phyloP scores from a whole-genome alignment of 2,329 filamentous ascomycete genomes.

The Aspergillus udagawae region DNA sequence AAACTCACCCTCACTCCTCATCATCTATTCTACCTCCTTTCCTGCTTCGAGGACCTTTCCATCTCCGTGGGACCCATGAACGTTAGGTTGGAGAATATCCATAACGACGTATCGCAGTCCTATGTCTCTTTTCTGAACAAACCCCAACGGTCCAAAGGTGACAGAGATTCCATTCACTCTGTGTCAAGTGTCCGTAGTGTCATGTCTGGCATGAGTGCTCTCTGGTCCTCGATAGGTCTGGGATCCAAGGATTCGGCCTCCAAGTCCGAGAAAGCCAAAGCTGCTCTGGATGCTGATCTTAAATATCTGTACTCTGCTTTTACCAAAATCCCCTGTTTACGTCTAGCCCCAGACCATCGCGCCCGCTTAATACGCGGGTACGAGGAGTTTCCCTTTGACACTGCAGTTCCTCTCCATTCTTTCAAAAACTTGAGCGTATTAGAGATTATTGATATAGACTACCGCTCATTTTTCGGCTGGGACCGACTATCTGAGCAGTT shows the following conservation, averaged over 20 bases:
- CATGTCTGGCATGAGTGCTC: constrained; percentile 91
- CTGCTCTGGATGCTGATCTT: constrained; percentile 76
- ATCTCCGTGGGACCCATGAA: constrained; percentile 95
- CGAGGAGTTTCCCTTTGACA: constrained; percentile 97
- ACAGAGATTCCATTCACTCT: constrained; percentile 88
- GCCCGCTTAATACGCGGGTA: constrained; percentile 87
- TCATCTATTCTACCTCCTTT: constrained; percentile 93
- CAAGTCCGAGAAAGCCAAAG: constrained; percentile 85
- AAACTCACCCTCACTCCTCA: constrained; percentile 92
- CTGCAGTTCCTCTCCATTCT: constrained; percentile 88
- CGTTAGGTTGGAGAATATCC: constrained; percentile 88
- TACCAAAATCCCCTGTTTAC: constrained; percentile 92
- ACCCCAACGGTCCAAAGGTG: constrained; percentile 74
- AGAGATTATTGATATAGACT: constrained; percentile 93
- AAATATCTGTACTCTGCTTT: constrained; percentile 98
- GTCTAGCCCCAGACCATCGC: constrained; percentile 86
- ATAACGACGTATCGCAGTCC: constrained; percentile 77
- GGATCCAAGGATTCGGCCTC: constrained; percentile 73
- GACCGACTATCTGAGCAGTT: constrained; percentile 89
- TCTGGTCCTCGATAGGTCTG: constrained; percentile 87
- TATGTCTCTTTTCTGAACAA: constrained; percentile 94
- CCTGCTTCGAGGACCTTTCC: constrained; percentile 86
- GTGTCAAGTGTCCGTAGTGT: constrained; percentile 96
- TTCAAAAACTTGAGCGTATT: constrained; percentile 96
- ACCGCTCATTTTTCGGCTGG: constrained; percentile 96